phyloP scores from a whole-genome alignment of 2,329 filamentous ascomycete genomes.

The Aureobasidium musti region DNA sequence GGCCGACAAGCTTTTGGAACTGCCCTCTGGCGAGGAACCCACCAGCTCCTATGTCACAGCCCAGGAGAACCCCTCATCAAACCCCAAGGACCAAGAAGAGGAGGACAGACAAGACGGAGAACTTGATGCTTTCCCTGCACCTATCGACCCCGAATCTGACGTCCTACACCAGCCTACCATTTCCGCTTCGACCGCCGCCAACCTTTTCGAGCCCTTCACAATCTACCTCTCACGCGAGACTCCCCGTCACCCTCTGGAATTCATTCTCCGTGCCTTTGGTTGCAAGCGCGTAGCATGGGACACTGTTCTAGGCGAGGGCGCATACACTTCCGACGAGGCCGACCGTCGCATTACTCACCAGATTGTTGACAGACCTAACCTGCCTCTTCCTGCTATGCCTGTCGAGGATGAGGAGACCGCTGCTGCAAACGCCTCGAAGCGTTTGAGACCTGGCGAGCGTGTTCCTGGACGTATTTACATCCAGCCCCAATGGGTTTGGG shows the following conservation, averaged over 20 bases:
- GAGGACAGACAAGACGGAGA: slow-evolving; percentile 46
- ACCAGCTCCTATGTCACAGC: slow-evolving; percentile 33
- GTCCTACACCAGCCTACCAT: slow-evolving; percentile 75
- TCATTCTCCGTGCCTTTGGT: slow-evolving; percentile 89
- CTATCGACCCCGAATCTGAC: slow-evolving; percentile 80
- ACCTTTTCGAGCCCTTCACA: slow-evolving; percentile 85
- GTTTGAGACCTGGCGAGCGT: slow-evolving; percentile 62
- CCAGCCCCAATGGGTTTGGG: slow-evolving; percentile 99
- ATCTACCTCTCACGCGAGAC: slow-evolving; percentile 94
- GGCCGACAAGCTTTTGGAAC: slow-evolving; percentile 49
- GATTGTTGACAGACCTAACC: slow-evolving; percentile 83
- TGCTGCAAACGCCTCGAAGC: slow-evolving; percentile 53
- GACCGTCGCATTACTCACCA: slow-evolving; percentile 94
- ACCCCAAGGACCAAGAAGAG: slow-evolving; percentile 44
- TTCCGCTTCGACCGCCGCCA: slow-evolving; percentile 63
- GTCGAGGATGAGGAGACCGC: slow-evolving; percentile 59
- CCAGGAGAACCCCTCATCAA: slow-evolving; percentile 46
- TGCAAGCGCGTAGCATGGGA: slow-evolving; percentile 98
- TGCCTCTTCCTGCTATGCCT: slow-evolving; percentile 52
- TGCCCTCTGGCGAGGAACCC: slow-evolving; percentile 27
- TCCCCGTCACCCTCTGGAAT: slow-evolving; percentile 85
- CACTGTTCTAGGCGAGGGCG: slow-evolving; percentile 81
- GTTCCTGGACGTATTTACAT: slow-evolving; percentile 92
- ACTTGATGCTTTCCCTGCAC: slow-evolving; percentile 85
- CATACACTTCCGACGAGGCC: slow-evolving; percentile 85